Evolutionary conservation across 352 stramenopile genomes (phyloP), one percentile per base, ranked within the genome.

Genomic region (Globisporangium cylindrosporum): DNA sequence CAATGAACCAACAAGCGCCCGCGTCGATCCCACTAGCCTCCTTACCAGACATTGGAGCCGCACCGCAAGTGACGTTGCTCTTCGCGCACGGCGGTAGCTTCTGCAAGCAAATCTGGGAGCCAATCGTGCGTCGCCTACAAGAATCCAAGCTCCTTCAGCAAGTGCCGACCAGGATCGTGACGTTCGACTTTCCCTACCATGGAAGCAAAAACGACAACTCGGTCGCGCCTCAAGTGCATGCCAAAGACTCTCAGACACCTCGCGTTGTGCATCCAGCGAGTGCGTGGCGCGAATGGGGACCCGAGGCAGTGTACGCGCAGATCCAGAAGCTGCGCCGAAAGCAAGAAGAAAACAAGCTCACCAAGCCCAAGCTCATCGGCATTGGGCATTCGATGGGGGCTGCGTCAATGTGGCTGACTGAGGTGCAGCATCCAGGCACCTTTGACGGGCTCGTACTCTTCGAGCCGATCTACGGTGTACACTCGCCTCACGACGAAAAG

Each of bases 181-280:
- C n/a, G 46, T 82, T 86, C 59, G 77, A 87, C 63, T 78, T 86
- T 57, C 78, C 77, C 49, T 87, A 78, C 70, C 81, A 89, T 60
- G 81, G 81, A 43, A 46, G 38, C 24, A 74, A 77, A 20, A 67
- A 69, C 14, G 72, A 85, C 62, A 71, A 82, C 9, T 84, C 75
- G 59, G 29, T 71, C 7, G 56, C 61, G 53, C 60, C 67, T 22
- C 51, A 46, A 9, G 36, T 72, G n/a, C 41, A 75, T 36, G 64
- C 55, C 20, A 10, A 24, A 18, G 38, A 27, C 5, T 18, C 62
- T 6, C 46, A 32, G 27, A 41, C 68, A 14, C 72, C 64, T 14
- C 77, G 78, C n/a, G 74, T 87, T 29, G 70, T 56, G 27, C 79
- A 90, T 51, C 79, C 81, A 1, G 77, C 36, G 36, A 43, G 18